Evolutionary conservation across 2,329 filamentous ascomycete genomes (phyloP).

Genomic region (Xylaria sp.): DNA sequence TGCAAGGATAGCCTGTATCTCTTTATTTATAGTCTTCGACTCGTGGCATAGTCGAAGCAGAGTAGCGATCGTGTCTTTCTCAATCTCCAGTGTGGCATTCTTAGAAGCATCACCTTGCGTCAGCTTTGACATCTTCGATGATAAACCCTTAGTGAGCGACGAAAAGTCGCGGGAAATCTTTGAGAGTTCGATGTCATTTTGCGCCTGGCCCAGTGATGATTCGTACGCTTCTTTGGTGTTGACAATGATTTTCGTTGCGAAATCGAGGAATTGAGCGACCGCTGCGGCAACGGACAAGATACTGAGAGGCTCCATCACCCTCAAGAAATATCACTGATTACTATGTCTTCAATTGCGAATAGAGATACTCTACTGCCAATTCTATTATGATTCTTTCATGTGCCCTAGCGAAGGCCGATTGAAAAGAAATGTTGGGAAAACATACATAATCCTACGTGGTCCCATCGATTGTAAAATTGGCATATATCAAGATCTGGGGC

Average conservation of each 20-base stretch:
- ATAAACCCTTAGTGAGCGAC: neutral
- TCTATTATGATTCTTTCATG: neutral
- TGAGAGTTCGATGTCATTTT: slow-evolving; percentile 14
- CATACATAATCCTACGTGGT: neutral
- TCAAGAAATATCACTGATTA: neutral
- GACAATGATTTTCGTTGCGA: neutral
- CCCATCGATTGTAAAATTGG: neutral
- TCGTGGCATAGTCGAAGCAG: slow-evolving; percentile 3
- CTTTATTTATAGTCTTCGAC: slow-evolving; percentile 1
- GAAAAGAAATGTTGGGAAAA: neutral
- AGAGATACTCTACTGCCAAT: neutral
- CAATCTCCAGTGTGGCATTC: neutral
- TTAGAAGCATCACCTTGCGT: neutral
- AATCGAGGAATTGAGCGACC: neutral
- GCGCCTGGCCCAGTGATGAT: slow-evolving; percentile 1
- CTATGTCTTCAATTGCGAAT: neutral
- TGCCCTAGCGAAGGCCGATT: neutral
- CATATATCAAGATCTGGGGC: neutral
- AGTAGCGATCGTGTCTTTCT: neutral
- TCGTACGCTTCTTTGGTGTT: neutral
- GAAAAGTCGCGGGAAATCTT: slow-evolving; percentile 6
- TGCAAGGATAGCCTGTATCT: neutral
- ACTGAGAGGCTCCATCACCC: neutral
- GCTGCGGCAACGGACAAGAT: slow-evolving; percentile 3
- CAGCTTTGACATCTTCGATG: neutral